Evolutionary conservation across 2,329 filamentous ascomycete genomes (phyloP).

Genomic region (Arthroderma uncinatum): DNA sequence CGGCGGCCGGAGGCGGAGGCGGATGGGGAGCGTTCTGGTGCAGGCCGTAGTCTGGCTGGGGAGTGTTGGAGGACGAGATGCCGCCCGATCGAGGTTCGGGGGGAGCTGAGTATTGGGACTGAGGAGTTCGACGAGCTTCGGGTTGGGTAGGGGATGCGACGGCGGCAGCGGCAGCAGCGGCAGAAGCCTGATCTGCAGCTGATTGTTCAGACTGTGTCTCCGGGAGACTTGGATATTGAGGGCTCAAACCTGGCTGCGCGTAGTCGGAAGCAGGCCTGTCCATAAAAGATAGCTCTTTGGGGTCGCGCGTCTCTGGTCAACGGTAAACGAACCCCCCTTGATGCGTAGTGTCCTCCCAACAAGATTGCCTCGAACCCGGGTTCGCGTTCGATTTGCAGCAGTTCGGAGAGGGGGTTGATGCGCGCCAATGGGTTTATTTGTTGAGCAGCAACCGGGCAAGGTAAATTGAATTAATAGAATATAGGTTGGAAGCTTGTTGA

Average conservation of each 20-base stretch:
- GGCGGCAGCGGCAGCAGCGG: slow-evolving; percentile 55
- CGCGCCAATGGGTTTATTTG: not conserved
- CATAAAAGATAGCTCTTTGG: slow-evolving; percentile 29
- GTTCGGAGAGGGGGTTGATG: not conserved
- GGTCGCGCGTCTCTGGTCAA: slow-evolving; percentile 9
- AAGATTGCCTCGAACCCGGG: slow-evolving; percentile 3
- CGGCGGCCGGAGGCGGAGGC: slow-evolving; percentile 23
- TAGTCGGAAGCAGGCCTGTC: slow-evolving; percentile 60
- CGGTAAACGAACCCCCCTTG: slow-evolving; percentile 4
- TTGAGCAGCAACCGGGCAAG: not conserved
- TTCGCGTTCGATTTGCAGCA: not conserved
- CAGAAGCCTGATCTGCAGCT: slow-evolving; percentile 81
- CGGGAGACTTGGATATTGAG: slow-evolving; percentile 43
- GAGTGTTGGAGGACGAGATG: slow-evolving; percentile 68
- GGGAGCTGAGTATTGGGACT: slow-evolving; percentile 62
- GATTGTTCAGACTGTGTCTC: slow-evolving; percentile 70
- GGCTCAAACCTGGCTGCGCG: slow-evolving; percentile 76
- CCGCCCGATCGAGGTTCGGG: slow-evolving; percentile 64
- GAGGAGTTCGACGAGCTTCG: slow-evolving; percentile 27
- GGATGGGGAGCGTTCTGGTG: slow-evolving; percentile 62
- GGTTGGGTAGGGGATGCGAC: slow-evolving; percentile 23
- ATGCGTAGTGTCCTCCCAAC: slow-evolving; percentile 1
- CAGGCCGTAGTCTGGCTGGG: slow-evolving; percentile 78
- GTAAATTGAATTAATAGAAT: not conserved
- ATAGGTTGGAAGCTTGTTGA: slow-evolving; percentile 2